Base-by-base conservation (phyloP, 1,139 yeast species). In the Scheffersomyces parashehatae region DNA sequence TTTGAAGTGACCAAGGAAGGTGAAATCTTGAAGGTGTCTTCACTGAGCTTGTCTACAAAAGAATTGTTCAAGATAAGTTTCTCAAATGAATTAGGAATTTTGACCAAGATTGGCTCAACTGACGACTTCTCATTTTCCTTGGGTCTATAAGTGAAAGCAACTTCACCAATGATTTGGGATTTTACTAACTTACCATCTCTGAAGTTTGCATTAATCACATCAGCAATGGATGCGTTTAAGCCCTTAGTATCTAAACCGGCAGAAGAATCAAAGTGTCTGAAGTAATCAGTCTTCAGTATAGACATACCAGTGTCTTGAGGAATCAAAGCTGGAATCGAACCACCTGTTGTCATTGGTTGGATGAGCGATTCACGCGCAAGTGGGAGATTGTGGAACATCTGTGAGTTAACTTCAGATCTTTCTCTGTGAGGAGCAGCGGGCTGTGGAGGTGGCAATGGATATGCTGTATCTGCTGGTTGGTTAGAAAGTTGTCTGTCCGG, bases 191-290 rank as follows among this genome's bases (percentile, higher is more conserved):
- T 66, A 28, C 93, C 95, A 58, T 85, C 89, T 49, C 79, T 80
- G 60, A 84, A 82, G 15, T 77, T 74, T 3, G 88, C 95, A 59
- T 83, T 86, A 49, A 88, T 73, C n/a, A 86, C 82, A 63, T 89
- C 96, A 11, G 91, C 91, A 49, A 88, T 68, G 32, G 95, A 84
- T 1, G 89, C 81, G 57, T 85, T 85, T 55, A 89, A 71, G 2
- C 95, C 96, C 12, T 71, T 61, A 3, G 75, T 70, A 41, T 77
- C 77, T 11, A 82, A 79, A 26, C 51, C 53, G 20, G 48, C 48
- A 9, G 58, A 45, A n/a, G 60, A 44, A 29, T 61, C 68, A 44
- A 64, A 64, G 47, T 70, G 95, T 54, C 76, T 79, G 59, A 79
- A 77, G 35, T 66, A 54, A 15, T 59, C 64, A 28, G 45, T 49